Base-by-base conservation (phyloP, 768 basidiomycete species). In the Suillus ampliporus region DNA sequence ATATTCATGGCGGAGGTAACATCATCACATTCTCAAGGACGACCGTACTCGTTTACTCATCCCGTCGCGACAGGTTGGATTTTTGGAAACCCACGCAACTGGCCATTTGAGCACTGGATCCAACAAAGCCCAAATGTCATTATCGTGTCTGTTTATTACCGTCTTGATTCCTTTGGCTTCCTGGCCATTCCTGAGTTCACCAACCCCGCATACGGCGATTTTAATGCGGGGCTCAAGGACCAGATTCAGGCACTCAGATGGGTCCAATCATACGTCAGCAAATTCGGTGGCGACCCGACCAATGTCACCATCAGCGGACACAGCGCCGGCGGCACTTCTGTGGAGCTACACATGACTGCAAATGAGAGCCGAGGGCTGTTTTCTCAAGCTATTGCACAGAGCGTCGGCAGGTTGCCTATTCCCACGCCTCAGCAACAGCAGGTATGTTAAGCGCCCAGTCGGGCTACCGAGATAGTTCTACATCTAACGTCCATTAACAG, bases 61-160 rank as follows among this genome's bases (percentile, higher is more conserved):
- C 10, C 28, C 23, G 9, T 17, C 19, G 23, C 3, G 5, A 14
- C 31, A 86, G 85, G 83, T 26, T 89, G 86, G 62, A 70, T 83
- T 23, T 86, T 70, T 65, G 86, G 88, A 5, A 89, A 89, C 69
- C 87, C 87, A 1, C 78, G 76, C 1, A 86, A 84, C 70, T 90
- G 85, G 86, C 86, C 88, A 2, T 89, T 88, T 68, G 83, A 89
- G 66, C 76, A 80, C 66, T 89, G 87, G 87, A 74, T 90, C 58
- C 75, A 88, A 48, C 87, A 89, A 67, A 83, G 79, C 31, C 86
- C 87, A 3, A 83, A 86, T 61, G 83, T 89, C 35, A 81, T 89
- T 43, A 78, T 88, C 58, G 87, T 88, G 10, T 87, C 88, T 0
- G 82, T 89, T 10, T 88, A 91, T 71, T 89, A 89, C 71, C 84